Evolutionary conservation across 2,329 filamentous ascomycete genomes (phyloP).

Genomic region (Talaromyces sp.): DNA sequence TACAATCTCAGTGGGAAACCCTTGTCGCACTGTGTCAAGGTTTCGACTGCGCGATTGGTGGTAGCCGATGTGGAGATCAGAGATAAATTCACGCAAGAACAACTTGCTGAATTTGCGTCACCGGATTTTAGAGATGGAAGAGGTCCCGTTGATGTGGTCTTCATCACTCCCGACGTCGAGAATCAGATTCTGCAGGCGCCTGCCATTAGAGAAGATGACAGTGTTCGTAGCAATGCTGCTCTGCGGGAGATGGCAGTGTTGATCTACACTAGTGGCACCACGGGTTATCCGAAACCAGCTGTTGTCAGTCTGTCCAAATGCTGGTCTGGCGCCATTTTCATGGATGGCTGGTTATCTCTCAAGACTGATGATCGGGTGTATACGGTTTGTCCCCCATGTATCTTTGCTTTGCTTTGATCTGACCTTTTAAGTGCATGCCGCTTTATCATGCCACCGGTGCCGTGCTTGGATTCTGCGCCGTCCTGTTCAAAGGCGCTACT

Average conservation of each 20-base stretch:
- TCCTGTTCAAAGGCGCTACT: slow-evolving; percentile 60
- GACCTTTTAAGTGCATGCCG: slow-evolving; percentile 65
- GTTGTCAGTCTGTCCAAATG: slow-evolving; percentile 70
- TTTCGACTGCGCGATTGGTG: slow-evolving; percentile 63
- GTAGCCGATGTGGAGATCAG: slow-evolving; percentile 67
- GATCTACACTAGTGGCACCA: slow-evolving; percentile 84
- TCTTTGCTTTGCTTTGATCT: neutral
- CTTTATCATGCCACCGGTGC: slow-evolving; percentile 80
- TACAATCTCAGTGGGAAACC: slow-evolving; percentile 73
- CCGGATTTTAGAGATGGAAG: slow-evolving; percentile 42
- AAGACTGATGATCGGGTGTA: slow-evolving; percentile 66
- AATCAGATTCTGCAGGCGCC: slow-evolving; percentile 51
- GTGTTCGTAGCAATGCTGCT: slow-evolving; percentile 50
- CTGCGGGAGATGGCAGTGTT: slow-evolving; percentile 62
- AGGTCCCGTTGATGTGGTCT: slow-evolving; percentile 54
- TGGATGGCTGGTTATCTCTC: slow-evolving; percentile 56
- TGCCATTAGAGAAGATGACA: slow-evolving; percentile 57
- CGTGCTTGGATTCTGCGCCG: slow-evolving; percentile 63
- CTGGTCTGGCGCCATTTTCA: slow-evolving; percentile 52
- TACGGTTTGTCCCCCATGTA: slow-evolving; percentile 52
- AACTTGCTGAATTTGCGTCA: slow-evolving; percentile 39
- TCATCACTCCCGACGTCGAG: slow-evolving; percentile 59
- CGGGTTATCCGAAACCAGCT: slow-evolving; percentile 75
- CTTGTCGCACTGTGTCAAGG: slow-evolving; percentile 68
- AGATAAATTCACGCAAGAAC: slow-evolving; percentile 45